Percentiles rank a stretch among this genome's conserved stretches.
Evolutionary conservation across 768 basidiomycete genomes (phyloP).

Genomic region (Tricholoma hemisulphureum): DNA sequence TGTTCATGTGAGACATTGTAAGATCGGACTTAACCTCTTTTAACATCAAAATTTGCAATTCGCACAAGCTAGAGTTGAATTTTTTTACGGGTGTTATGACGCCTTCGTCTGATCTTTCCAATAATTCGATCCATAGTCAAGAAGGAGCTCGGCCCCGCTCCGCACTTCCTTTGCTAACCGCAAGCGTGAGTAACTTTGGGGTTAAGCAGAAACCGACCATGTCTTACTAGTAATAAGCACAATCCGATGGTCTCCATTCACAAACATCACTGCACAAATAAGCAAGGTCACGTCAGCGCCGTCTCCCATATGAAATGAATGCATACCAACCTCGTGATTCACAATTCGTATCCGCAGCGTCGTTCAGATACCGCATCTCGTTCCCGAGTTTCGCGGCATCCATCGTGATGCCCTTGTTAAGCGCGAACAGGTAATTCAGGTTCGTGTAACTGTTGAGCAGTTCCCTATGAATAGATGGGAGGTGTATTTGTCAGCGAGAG

Average conservation of each 20-base stretch:
- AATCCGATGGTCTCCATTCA: constrained; percentile 24
- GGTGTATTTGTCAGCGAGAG: too few relatives aligned
- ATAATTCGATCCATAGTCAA: constrained; percentile 22
- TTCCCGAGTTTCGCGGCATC: constrained; percentile 24
- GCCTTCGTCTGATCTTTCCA: constrained; percentile 8
- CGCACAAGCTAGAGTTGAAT: too few relatives aligned
- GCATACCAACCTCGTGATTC: constrained; percentile 10
- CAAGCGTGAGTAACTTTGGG: neutral
- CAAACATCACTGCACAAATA: constrained; percentile 6
- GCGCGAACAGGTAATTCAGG: constrained; percentile 11
- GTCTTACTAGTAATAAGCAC: constrained; percentile 17
- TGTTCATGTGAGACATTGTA: too few relatives aligned
- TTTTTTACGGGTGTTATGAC: too few relatives aligned
- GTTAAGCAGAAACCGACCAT: neutral
- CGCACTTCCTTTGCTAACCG: constrained; percentile 12
- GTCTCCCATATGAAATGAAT: neutral
- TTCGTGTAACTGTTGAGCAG: constrained; percentile 8
- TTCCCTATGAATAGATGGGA: too few relatives aligned
- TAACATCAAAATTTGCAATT: too few relatives aligned
- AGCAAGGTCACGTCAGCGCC: neutral
- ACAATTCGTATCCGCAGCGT: constrained; percentile 19
- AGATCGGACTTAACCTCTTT: too few relatives aligned
- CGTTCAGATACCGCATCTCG: constrained; percentile 25
- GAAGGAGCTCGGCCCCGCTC: constrained; percentile 16
- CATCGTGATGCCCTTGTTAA: neutral